Evolutionary conservation across 371 early-diverging fungal genomes (phyloP).

Genomic region (Mucor sp.): DNA sequence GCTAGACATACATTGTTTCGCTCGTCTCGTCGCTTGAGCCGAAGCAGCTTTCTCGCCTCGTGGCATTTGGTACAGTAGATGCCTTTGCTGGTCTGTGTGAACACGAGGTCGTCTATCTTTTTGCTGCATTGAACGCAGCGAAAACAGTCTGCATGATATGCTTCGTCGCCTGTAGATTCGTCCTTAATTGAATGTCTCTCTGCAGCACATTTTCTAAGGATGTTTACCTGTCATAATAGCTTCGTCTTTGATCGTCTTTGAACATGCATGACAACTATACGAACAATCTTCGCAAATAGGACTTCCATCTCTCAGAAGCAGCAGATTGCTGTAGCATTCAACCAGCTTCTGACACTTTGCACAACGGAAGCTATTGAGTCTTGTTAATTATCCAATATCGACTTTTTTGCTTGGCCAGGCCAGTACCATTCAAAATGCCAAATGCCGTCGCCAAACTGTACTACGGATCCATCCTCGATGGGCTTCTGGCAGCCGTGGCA

Average conservation of each 20-base stretch:
- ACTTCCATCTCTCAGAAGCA: slow-evolving; percentile 81
- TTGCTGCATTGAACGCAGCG: slow-evolving; percentile 73
- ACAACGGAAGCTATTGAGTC: slow-evolving; percentile 68
- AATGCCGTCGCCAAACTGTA: slow-evolving; percentile 83
- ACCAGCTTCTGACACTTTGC: slow-evolving; percentile 76
- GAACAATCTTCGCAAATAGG: slow-evolving; percentile 89
- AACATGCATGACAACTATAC: slow-evolving; percentile 81
- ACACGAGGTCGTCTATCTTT: slow-evolving; percentile 77
- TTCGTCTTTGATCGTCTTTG: slow-evolving; percentile 82
- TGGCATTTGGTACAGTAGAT: slow-evolving; percentile 55
- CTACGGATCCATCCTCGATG: slow-evolving; percentile 84
- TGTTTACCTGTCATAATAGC: slow-evolving; percentile 81
- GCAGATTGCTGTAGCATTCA: slow-evolving; percentile 77
- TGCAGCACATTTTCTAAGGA: background rate
- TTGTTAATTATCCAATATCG: background rate
- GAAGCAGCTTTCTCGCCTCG: slow-evolving; percentile 40
- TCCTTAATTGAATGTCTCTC: background rate
- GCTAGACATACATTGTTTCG: slow-evolving; percentile 14
- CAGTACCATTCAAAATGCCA: slow-evolving; percentile 60
- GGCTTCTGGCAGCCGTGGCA: slow-evolving; percentile 76
- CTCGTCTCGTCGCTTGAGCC: slow-evolving; percentile 44
- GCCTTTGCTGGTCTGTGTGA: slow-evolving; percentile 80
- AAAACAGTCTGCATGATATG: slow-evolving; percentile 88
- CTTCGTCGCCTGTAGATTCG: slow-evolving; percentile 64
- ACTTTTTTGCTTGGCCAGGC: background rate